phyloP scores from a whole-genome alignment of 2,329 filamentous ascomycete species.

The Colletotrichum noveboracense region DNA sequence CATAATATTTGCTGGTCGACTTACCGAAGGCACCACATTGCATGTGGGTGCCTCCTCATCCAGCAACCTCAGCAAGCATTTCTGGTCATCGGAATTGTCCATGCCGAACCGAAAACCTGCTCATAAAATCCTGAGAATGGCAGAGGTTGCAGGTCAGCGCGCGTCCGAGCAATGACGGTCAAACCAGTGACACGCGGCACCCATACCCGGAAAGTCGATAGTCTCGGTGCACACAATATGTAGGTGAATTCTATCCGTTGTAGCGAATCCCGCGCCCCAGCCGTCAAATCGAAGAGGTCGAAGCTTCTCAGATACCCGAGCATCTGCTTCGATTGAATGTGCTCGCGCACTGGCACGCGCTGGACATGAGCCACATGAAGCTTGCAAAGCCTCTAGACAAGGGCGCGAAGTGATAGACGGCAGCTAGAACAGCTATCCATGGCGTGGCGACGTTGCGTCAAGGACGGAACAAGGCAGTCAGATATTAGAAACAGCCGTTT shows the following conservation, averaged over 20 bases:
- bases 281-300: neutral
- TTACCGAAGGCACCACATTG: accelerated
- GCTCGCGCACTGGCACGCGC: neutral
- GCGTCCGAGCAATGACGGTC: neutral
- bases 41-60: neutral
- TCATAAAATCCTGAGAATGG: neutral
- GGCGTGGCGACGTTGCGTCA: neutral
- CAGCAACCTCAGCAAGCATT: neutral
- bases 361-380: neutral
- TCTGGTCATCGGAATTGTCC: neutral
- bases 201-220: neutral
- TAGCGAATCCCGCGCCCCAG: neutral
- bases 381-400: neutral
- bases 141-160: neutral
- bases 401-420: neutral
- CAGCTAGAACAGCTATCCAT: neutral
- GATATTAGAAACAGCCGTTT: neutral
- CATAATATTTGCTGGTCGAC: neutral
- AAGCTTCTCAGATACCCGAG: neutral
- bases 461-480: neutral
- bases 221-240: neutral
- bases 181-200: neutral
- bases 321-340: neutral
- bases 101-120: neutral
- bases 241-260: neutral